Percentiles rank a stretch among this genome's conserved stretches.
Conservation (phyloP, 2,329 filamentous ascomycete species). For the Fusarium penzigii region DNA sequence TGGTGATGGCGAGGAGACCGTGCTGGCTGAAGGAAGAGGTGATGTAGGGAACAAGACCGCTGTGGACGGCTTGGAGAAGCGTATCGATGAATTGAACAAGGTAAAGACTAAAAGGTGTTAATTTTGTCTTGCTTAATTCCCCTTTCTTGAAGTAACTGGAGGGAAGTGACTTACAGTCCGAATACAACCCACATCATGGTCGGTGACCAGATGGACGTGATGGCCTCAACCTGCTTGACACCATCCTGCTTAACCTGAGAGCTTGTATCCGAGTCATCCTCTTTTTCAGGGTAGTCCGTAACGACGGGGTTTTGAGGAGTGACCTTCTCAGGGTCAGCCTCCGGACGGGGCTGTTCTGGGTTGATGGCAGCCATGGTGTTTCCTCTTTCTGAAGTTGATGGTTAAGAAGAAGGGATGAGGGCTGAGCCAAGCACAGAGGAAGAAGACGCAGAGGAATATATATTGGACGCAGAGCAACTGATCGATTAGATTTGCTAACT, state of each 20-base stretch:
- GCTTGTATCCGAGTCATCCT: conserved; percentile 19
- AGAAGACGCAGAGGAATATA: no score
- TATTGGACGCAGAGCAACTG: no score
- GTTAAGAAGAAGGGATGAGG: neutral
- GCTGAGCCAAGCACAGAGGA: neutral
- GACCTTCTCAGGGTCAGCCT: conserved; percentile 19
- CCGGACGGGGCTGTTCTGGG: conserved; percentile 1
- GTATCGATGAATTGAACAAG: conserved; percentile 41
- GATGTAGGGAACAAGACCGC: conserved; percentile 61
- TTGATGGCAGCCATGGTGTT: neutral
- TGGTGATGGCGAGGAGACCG: conserved; percentile 64
- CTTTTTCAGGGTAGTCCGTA: conserved; percentile 10
- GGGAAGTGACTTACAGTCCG: conserved; percentile 34
- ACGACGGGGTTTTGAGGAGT: conserved; percentile 7
- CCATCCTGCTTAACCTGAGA: conserved; percentile 38
- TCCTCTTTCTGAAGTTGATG: neutral
- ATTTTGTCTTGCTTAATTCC: neutral
- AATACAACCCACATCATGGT: conserved; percentile 42
- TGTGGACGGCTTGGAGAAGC: conserved; percentile 39
- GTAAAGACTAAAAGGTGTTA: conserved; percentile 35
- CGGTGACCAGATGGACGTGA: conserved; percentile 41
- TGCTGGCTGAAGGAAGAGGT: conserved; percentile 66
- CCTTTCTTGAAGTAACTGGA: no score
- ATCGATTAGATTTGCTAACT: no score
- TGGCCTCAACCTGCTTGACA: conserved; percentile 40